phyloP scores from a whole-genome alignment of 1,284 basidiomycete genomes.

The Leccinum pachyderme region DNA sequence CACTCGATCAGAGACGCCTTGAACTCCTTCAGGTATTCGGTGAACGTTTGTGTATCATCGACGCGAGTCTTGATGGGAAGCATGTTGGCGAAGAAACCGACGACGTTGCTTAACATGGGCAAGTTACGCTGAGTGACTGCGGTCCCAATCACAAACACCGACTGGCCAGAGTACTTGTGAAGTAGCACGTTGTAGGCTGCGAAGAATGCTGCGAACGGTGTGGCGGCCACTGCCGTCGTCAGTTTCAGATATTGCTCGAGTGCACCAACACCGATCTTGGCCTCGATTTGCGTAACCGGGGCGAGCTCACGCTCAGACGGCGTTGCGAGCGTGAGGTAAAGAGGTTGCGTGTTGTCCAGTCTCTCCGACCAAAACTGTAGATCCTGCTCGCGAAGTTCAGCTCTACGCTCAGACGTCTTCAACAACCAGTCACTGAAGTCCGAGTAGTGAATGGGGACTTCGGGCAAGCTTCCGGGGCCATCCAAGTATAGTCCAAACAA shows the following conservation, averaged over 20 bases:
- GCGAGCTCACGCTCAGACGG: slow-evolving; percentile 26
- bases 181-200: slow-evolving; percentile 29
- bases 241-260: slow-evolving; percentile 25
- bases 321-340: slow-evolving; percentile 27
- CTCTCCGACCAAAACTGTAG: slow-evolving; percentile 26
- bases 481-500: slow-evolving; percentile 27
- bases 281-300: slow-evolving; percentile 28
- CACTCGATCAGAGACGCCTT: slow-evolving; percentile 18
- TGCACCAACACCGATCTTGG: slow-evolving; percentile 19
- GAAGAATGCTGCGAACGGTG: slow-evolving; percentile 29
- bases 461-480: slow-evolving; percentile 18
- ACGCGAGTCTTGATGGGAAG: slow-evolving; percentile 28
- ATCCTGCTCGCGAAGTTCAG: slow-evolving; percentile 21
- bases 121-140: slow-evolving; percentile 30
- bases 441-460: slow-evolving; percentile 28
- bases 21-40: slow-evolving; percentile 21
- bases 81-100: slow-evolving; percentile 31
- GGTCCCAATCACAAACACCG: slow-evolving; percentile 23
- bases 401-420: slow-evolving; percentile 26
- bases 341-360: slow-evolving; percentile 22
- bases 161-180: slow-evolving; percentile 30
- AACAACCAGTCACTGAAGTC: slow-evolving; percentile 30
- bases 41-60: slow-evolving; percentile 21
- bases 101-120: slow-evolving; percentile 18
- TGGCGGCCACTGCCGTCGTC: slow-evolving; percentile 12